phyloP scores from a whole-genome alignment of 2,329 filamentous ascomycete genomes.

The Phyllosticta citribraziliensis region DNA sequence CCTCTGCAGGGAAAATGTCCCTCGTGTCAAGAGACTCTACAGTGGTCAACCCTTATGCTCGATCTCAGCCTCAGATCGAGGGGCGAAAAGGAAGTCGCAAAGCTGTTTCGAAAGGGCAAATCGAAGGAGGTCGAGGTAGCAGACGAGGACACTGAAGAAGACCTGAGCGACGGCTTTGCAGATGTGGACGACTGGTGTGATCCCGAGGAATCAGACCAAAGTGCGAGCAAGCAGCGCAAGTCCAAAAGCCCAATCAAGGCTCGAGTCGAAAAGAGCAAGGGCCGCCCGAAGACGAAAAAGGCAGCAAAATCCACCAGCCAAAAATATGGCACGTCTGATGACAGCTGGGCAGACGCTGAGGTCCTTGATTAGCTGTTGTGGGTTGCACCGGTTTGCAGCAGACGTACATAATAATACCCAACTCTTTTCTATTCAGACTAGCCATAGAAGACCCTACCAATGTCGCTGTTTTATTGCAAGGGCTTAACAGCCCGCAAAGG shows the following conservation, averaged over 20 bases:
- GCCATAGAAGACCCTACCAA: background rate
- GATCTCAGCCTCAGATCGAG: slow-evolving; percentile 67
- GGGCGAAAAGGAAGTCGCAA: slow-evolving; percentile 59
- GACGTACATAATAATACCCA: background rate
- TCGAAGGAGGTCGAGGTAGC: slow-evolving; percentile 18
- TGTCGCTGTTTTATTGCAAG: slow-evolving; percentile 16
- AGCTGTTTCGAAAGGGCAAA: slow-evolving; percentile 48
- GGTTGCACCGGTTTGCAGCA: background rate
- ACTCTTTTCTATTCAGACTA: background rate
- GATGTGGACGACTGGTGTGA: background rate
- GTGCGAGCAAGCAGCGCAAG: background rate
- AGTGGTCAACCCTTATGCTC: slow-evolving; percentile 72
- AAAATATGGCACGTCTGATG: background rate
- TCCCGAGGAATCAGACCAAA: background rate
- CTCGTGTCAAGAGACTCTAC: slow-evolving; percentile 49
- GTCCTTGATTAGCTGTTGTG: slow-evolving; percentile 22
- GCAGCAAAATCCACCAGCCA: slow-evolving; percentile 44
- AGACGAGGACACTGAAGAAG: background rate
- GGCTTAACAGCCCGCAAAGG: slow-evolving; percentile 21
- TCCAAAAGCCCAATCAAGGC: background rate
- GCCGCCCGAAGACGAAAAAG: slow-evolving; percentile 14
- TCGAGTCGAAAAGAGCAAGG: background rate
- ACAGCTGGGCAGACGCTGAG: slow-evolving; percentile 36
- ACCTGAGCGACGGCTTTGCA: background rate
- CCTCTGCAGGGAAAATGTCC: slow-evolving; percentile 65